Percentiles rank a stretch among this genome's conserved stretches.
Evolutionary conservation across 495 filamentous ascomycete genomes (phyloP).

Genomic region (Penicillium cosmopolitanum): DNA sequence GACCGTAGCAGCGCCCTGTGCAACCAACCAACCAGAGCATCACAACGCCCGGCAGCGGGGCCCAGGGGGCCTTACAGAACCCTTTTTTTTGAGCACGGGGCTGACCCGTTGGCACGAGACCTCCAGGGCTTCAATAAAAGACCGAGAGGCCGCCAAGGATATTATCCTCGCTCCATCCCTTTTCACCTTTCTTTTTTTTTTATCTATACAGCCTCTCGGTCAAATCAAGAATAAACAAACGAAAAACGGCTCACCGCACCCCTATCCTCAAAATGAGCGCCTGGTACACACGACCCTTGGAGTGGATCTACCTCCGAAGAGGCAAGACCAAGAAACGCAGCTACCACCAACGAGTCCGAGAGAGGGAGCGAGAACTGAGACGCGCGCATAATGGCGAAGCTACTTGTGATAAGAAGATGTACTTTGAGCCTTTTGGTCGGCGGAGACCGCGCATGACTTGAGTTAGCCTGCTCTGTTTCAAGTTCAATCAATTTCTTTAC

Average conservation of each 20-base stretch:
- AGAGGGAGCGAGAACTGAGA: neutral
- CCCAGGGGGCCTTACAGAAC: neutral
- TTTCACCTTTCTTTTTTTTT: too few relatives aligned
- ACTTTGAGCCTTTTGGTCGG: neutral
- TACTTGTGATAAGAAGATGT: neutral
- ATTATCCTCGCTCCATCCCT: too few relatives aligned
- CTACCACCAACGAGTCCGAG: neutral
- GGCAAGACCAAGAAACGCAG: neutral
- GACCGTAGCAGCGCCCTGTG: neutral
- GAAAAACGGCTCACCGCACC: neutral
- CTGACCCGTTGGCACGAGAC: too few relatives aligned
- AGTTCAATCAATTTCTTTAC: too few relatives aligned
- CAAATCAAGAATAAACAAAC: too few relatives aligned
- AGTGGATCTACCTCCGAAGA: neutral
- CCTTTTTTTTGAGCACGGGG: neutral
- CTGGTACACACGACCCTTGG: conserved; percentile 3
- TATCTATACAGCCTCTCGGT: too few relatives aligned
- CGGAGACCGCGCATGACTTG: neutral
- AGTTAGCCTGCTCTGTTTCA: neutral
- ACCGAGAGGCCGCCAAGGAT: too few relatives aligned
- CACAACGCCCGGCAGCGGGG: neutral
- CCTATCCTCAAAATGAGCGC: neutral
- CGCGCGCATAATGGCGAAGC: neutral
- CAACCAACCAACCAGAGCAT: neutral
- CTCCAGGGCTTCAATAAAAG: too few relatives aligned